Base-by-base conservation (phyloP, 2,329 filamentous ascomycete species). In the Metarhizium rileyi region DNA sequence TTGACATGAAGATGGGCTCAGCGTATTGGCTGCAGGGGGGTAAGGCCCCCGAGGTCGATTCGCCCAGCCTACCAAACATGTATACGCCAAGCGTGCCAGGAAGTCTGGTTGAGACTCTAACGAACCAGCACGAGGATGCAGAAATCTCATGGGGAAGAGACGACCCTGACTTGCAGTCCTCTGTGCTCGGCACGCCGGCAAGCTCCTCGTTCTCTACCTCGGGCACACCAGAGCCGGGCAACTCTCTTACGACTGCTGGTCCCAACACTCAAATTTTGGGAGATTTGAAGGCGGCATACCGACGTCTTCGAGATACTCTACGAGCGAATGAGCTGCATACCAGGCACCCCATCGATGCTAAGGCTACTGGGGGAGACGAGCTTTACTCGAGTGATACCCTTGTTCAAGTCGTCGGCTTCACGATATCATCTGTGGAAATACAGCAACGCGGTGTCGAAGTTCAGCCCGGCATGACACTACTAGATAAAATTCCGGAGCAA, bases 351-450 rank as follows among this genome's bases (percentile, higher is more conserved):
- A 55, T 65, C 41, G 55, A 64, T 14, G 54, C 48, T 20, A 59
- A 54, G 57, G 56, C 52, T 36, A 61, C 62, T 44, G 62, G 59
- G 36, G 58, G 61, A 16, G 70, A 74, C 46, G 72, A 79, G 50
- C 63, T 84, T 5, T 69, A 67, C 49, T 68, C 65, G 22, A 78
- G 76, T 50, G 82, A 86, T 57, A 76, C 77, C 1, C 66, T 90
- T 10, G 77, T 82, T 14, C 75, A 76, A 51, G 73, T 81, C 2
- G 81, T 96, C 14, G 91, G 88, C 2, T 89, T 83, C 63, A 91
- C 90, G 0, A 90, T 98, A 51, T 84, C 90, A 8, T 83, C 90
- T 0, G 83, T 87, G 4, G 93, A 98, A 68, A 95, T 97, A 56
- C 84, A 90, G 55, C 90, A 96, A 64, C 85, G 93, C 58, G 93